A percentile compares a stretch with the other conserved stretches of the same genome.
These are phyloP conservation scores for Croton laevigatus DNA, from an alignment of 441 rosid genomes.

Conservation along the genomic window DNA sequence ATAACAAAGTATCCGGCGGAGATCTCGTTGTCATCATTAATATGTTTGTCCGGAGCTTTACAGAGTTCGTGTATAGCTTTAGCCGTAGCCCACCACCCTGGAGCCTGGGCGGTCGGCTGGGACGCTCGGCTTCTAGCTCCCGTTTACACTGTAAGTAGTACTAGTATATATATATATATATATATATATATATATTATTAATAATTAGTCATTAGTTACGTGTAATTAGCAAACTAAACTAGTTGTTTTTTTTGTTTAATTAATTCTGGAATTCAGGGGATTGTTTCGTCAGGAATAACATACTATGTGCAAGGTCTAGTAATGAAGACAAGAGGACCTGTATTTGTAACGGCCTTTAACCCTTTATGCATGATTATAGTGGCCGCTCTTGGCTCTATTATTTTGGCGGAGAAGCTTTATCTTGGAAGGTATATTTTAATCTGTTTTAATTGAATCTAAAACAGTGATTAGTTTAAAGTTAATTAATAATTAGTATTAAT, in stretches of 20 bases:
- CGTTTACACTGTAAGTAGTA: conserved; percentile 44
- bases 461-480: background rate
- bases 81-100: conserved; percentile 36
- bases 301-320: conserved; percentile 72
- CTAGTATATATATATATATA: too few species aligned
- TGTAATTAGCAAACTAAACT: background rate
- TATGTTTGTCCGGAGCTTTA: conserved; percentile 55
- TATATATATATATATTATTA: too few species aligned
- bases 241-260: too few species aligned
- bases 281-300: conserved; percentile 57
- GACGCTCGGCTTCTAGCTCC: conserved; percentile 69
- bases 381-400: conserved; percentile 45
- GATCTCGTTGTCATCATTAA: conserved; percentile 51
- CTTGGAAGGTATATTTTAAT: conserved; percentile 42
- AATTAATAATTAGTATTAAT: background rate
- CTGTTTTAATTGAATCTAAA: background rate
- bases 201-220: background rate
- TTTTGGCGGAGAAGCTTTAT: conserved; percentile 59
- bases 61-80: conserved; percentile 52
- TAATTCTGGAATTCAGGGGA: conserved; percentile 34
- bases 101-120: conserved; percentile 71
- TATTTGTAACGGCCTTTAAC: conserved; percentile 62
- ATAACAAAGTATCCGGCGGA: conserved; percentile 50
- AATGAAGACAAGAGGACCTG: conserved; percentile 63
- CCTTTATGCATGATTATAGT: conserved; percentile 78